These are phyloP conservation scores for Noccaea bulbosa DNA, from an alignment of 345 rosid species.

Conservation along the genomic window DNA sequence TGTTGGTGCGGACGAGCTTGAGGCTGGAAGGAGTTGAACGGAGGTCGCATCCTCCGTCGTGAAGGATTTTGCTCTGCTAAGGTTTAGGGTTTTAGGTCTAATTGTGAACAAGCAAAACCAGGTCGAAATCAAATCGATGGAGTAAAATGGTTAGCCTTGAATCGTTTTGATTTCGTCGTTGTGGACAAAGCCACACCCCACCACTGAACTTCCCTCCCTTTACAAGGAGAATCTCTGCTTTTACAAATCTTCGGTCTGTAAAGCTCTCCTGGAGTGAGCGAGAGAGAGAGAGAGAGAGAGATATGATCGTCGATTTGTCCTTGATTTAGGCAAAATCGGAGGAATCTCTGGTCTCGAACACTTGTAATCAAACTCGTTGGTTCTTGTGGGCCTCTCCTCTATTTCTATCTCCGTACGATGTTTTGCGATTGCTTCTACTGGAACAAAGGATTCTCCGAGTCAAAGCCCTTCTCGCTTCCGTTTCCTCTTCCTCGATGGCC, in stretches of 20 bases:
- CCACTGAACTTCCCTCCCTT: no score
- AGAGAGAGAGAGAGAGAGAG: background rate
- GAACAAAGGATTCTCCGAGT: conserved; percentile 47
- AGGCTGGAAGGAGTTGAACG: conserved; percentile 39
- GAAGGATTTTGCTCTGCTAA: background rate
- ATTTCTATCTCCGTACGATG: conserved; percentile 41
- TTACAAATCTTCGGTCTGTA: background rate
- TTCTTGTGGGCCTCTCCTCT: background rate
- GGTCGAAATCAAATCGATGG: background rate
- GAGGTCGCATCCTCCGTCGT: conserved; percentile 39
- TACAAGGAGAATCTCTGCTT: conserved; percentile 26
- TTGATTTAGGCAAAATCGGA: conserved; percentile 2
- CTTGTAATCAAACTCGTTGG: conserved; percentile 39
- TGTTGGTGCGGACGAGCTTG: conserved; percentile 34
- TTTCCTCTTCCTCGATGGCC: conserved; percentile 73
- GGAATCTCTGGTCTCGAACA: conserved; percentile 19
- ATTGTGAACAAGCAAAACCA: background rate
- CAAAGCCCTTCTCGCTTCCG: conserved; percentile 65
- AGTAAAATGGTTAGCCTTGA: conserved; percentile 17
- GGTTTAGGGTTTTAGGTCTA: conserved; percentile 39
- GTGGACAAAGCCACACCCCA: no score
- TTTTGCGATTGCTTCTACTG: conserved; percentile 65
- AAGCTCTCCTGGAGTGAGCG: background rate
- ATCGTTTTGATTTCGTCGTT: conserved; percentile 24
- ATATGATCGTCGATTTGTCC: background rate